phyloP scores from a whole-genome alignment of 495 filamentous ascomycete species.

The Aspergillus sclerotiicarbonarius region DNA sequence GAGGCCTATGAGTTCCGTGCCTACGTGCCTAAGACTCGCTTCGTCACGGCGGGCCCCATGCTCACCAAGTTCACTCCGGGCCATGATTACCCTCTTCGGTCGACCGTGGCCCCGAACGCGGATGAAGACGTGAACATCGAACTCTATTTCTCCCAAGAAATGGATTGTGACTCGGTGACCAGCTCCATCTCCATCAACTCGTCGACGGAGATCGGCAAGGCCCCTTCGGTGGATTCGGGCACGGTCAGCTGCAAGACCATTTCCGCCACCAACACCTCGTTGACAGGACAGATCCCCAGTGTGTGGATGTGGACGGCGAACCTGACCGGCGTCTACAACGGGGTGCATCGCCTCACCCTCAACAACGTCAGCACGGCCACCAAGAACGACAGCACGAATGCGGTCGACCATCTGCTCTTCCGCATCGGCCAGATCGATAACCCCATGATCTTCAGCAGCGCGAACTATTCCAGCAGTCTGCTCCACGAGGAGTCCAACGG shows the following conservation, averaged over 20 bases:
- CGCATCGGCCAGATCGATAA: constrained; percentile 56
- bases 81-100: constrained; percentile 58
- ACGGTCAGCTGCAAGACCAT: constrained; percentile 45
- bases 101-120: constrained; percentile 41
- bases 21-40: constrained; percentile 54
- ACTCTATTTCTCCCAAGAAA: constrained; percentile 58
- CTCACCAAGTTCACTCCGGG: constrained; percentile 64
- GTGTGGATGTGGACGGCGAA: constrained; percentile 52
- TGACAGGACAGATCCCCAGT: constrained; percentile 50
- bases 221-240: constrained; percentile 34
- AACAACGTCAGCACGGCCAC: constrained; percentile 47
- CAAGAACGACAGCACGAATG: constrained; percentile 40
- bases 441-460: constrained; percentile 56
- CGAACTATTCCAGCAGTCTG: constrained; percentile 58
- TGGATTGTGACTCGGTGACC: constrained; percentile 58
- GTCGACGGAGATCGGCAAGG: constrained; percentile 39
- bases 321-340: constrained; percentile 58
- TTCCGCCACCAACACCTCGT: constrained; percentile 17
- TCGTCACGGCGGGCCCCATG: constrained; percentile 52
- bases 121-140: constrained; percentile 45
- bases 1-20: constrained; percentile 59
- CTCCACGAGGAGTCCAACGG: constrained; percentile 39
- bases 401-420: constrained; percentile 55
- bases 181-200: constrained; percentile 52
- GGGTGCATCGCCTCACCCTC: constrained; percentile 59